phyloP scores from a whole-genome alignment of 306 rosid genomes.

The Prosopis cineraria region DNA sequence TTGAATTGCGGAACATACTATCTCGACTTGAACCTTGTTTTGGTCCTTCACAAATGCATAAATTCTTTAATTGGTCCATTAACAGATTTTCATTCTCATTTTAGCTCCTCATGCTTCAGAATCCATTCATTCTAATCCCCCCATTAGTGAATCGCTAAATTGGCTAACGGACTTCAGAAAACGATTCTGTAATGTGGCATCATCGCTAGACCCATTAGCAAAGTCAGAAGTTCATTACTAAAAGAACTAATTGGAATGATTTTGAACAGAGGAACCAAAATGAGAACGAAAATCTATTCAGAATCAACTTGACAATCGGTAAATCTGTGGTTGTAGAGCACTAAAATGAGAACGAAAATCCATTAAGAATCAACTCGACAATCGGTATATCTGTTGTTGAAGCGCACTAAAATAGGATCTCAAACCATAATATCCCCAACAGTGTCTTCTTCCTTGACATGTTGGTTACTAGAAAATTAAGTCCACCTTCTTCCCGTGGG shows the following conservation, averaged over 20 bases:
- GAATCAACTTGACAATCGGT: neutral
- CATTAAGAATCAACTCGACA: neutral
- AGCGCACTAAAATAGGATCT: neutral
- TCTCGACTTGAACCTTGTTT: neutral
- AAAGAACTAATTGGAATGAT: neutral
- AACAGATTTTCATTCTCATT: neutral
- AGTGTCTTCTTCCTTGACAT: neutral
- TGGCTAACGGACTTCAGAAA: neutral
- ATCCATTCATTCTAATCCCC: neutral
- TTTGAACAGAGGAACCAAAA: neutral
- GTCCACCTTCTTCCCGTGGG: neutral
- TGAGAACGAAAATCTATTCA: neutral
- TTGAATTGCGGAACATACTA: constrained; percentile 5
- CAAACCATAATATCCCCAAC: neutral
- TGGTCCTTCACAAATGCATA: neutral
- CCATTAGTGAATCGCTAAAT: neutral
- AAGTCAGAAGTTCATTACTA: neutral
- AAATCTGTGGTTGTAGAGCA: neutral
- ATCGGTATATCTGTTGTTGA: neutral
- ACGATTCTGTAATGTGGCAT: neutral
- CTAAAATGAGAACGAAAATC: neutral
- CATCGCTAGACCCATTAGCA: neutral
- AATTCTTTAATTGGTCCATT: neutral
- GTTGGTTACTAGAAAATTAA: constrained; percentile 14
- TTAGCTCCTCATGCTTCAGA: neutral